Base-by-base conservation (phyloP, 768 basidiomycete genomes). In the Coprinellus aureogranulatus region DNA sequence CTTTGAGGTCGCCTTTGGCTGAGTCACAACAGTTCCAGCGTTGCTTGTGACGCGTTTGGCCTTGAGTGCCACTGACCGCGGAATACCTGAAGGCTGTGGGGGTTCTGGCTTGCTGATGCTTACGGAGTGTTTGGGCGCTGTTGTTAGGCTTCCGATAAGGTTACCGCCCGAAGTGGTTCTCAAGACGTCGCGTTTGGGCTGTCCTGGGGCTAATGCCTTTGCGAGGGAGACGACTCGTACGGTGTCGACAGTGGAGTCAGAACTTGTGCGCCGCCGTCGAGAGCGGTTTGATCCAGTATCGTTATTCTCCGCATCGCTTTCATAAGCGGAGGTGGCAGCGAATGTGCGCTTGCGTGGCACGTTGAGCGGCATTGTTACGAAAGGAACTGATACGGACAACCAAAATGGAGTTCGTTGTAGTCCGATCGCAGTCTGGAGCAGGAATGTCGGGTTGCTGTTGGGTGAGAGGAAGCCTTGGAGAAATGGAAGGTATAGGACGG, bases 291-390 rank as follows among this genome's bases (percentile, higher is more conserved):
- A 52, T 14, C 34, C 34, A 16, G 30, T 22, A 39, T 52, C 23
- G 11, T 18, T 30, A 25, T 37, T 52, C 31, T 52, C 50, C 23
- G 8, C 50, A 52, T 52, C 50, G 25, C 31, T 52, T 39, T 52
- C 50, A 52, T 52, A 52, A 52, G 50, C 50, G 23, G 11, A 16
- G 18, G 48, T 50, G n/a, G 48, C 11, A 18, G 48, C 48, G 27
- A 28, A 50, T 27, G 50, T 39, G n/a, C 50, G 50, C 34, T 52
- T 52, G 31, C 50, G 50, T 39, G 50, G 50, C 34, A 52, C 16
- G 50, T 39, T 34, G 50, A 30, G 50, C 50, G 50, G 50, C 50
- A 52, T 52, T 9, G 39, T 52, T 52, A 52, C 50, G 50, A 52
- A 20, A 52, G 48, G n/a, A 22, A 26, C 14, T 49, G 48, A 49